Evolutionary conservation across 164 flowering plant genomes (phyloP).

Genomic region (Cinnamomum chago): DNA sequence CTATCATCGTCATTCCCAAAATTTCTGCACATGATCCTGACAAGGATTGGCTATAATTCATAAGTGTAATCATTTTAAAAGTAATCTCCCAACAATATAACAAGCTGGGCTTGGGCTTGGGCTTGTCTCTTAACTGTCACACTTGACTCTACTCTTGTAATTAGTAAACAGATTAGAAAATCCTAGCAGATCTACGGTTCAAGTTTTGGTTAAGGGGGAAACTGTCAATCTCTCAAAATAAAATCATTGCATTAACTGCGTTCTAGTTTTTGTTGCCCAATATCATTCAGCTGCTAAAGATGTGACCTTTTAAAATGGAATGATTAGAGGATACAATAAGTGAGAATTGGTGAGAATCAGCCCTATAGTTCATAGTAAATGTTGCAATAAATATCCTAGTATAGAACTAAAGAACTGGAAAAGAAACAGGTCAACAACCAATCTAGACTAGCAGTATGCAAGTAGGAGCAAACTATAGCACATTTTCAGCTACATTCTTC

Average conservation of each 20-base stretch:
- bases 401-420: not conserved
- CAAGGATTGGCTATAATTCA: not conserved
- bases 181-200: not conserved
- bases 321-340: not conserved
- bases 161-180: too few relatives aligned
- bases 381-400: not conserved
- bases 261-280: not conserved
- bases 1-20: too few relatives aligned
- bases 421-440: not conserved
- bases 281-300: not conserved
- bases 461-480: not conserved
- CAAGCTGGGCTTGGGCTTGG: not conserved
- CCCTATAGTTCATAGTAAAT: not conserved
- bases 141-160: not conserved
- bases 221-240: not conserved
- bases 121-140: not conserved
- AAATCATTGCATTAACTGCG: not conserved
- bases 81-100: not conserved
- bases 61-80: not conserved
- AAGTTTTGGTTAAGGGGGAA: not conserved
- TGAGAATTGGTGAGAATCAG: not conserved
- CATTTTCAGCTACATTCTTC: not conserved
- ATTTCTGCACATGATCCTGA: too few relatives aligned
- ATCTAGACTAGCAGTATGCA: not conserved
- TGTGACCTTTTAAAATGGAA: not conserved